Evolutionary conservation across 108 stramenopile species (phyloP), one percentile per base, ranked within the genome.

Genomic region (Skeletonema tropicum): DNA sequence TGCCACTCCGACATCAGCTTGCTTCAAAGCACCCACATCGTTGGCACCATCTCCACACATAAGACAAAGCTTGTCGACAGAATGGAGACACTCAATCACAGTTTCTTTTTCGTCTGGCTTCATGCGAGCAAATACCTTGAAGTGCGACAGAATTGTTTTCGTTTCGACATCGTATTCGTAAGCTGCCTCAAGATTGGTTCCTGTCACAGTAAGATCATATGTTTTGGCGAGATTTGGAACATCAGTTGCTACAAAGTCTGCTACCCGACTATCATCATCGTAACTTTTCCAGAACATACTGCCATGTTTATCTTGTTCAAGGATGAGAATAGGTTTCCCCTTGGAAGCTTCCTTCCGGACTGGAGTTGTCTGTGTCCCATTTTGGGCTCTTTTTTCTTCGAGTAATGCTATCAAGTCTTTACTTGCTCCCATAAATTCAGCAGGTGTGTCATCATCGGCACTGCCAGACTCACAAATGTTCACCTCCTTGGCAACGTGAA

Each of bases 41-140:
- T 98, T 98, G n/a, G 96, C 97, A 42, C 97, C 97, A 70, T 98
- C 97, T 45, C 98, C 98, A 66, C 98, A 98, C 98, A 98, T 98
- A 23, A 98, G 70, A 74, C 95, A 95, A 19, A 90, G 81, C 49
- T 75, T 77, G 23, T 92, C 95, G 10, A 91, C 85, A 19, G 89
- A 87, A 75, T 97, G 93, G 15, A 97, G 83, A 60, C 90, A 89
- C 64, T 90, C 87, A 68, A 98, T 97, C 1, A 98, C 92, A 21
- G 86, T 93, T 80, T 97, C 98, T 76, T 99, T 99, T 19, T 91
- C 97, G 78, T 98, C 97, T 17, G 98, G 98, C 13, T 93, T 90
- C 97, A 98, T 99, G 19, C 98, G 80, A 23, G 98, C 96, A 83
- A 97, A 98, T 7, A 98, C 94, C 33, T 95, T 93, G 68, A 98